Percentiles rank a stretch among this genome's conserved stretches.
phyloP scores from a whole-genome alignment of 805 yeast species.

The Dipodascus albidus region DNA sequence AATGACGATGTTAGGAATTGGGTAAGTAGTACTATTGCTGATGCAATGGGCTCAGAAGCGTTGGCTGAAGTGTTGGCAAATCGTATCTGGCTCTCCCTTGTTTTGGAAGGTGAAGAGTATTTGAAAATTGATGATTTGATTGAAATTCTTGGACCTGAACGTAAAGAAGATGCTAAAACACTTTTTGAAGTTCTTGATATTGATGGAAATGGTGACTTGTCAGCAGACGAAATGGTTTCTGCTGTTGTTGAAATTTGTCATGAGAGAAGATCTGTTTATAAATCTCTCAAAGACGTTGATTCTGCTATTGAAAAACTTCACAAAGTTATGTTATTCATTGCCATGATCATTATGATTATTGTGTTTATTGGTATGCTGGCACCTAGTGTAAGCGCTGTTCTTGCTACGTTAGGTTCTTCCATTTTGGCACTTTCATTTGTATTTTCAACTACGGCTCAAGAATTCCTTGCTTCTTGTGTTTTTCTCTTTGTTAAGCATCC shows the following conservation, averaged over 20 bases:
- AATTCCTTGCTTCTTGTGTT: constrained; percentile 28
- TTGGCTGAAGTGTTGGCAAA: constrained; percentile 24
- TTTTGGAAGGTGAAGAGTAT: constrained; percentile 26
- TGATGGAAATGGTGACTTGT: constrained; percentile 27
- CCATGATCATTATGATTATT: constrained; percentile 24
- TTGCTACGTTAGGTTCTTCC: constrained; percentile 31
- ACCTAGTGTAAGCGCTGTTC: constrained; percentile 28
- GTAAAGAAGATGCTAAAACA: constrained; percentile 21
- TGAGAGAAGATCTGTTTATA: constrained; percentile 26
- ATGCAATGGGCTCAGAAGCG: constrained; percentile 21
- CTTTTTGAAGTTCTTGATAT: constrained; percentile 26
- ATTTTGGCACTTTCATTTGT: constrained; percentile 29
- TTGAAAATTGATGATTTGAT: constrained; percentile 24
- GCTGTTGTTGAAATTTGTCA: constrained; percentile 24
- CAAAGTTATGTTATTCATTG: constrained; percentile 24
- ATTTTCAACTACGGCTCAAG: constrained; percentile 28
- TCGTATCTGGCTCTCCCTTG: constrained; percentile 32
- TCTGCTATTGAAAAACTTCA: constrained; percentile 30
- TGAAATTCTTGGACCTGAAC: constrained; percentile 23
- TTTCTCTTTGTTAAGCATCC: constrained; percentile 33
- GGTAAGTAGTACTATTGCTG: constrained; percentile 20
- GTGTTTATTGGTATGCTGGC: constrained; percentile 31
- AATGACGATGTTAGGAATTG: constrained; percentile 2
- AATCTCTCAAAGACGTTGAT: constrained; percentile 29
- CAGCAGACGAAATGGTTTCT: constrained; percentile 26